phyloP scores from a whole-genome alignment of 1,284 basidiomycete species.

The Grifola frondosa region DNA sequence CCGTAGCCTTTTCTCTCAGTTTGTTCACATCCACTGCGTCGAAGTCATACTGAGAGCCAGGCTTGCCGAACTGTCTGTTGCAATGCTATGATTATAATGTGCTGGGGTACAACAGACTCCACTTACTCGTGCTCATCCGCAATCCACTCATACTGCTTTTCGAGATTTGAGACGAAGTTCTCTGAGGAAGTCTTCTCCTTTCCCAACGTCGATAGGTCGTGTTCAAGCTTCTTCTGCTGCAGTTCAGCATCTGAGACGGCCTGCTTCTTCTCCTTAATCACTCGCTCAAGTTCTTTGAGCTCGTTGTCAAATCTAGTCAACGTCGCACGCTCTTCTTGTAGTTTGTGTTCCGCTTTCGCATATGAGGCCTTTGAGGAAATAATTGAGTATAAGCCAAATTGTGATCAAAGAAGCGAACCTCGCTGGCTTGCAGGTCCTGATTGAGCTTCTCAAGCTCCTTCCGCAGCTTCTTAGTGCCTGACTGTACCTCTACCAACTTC shows the following conservation, averaged over 20 bases:
- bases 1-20: constrained; percentile 67
- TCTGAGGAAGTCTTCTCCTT: constrained; percentile 53
- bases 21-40: constrained; percentile 64
- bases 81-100: background rate
- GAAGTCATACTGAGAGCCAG: constrained; percentile 86
- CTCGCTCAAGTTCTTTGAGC: constrained; percentile 77
- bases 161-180: constrained; percentile 58
- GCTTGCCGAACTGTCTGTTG: constrained; percentile 76
- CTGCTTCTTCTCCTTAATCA: constrained; percentile 81
- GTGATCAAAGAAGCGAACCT: constrained; percentile 41
- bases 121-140: constrained; percentile 80
- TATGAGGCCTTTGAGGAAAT: constrained; percentile 45
- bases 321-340: constrained; percentile 83
- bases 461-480: constrained; percentile 57
- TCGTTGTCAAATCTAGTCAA: constrained; percentile 88
- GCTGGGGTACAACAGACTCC: background rate
- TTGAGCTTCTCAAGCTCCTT: constrained; percentile 66
- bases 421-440: constrained; percentile 49
- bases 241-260: constrained; percentile 75
- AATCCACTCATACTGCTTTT: constrained; percentile 90
- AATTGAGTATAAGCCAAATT: no score
- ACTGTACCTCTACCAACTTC: constrained; percentile 61
- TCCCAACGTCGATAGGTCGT: constrained; percentile 47
- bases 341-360: constrained; percentile 67
- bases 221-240: constrained; percentile 58